phyloP scores from a whole-genome alignment of 345 rosid species.

The Aurinia saxatilis region DNA sequence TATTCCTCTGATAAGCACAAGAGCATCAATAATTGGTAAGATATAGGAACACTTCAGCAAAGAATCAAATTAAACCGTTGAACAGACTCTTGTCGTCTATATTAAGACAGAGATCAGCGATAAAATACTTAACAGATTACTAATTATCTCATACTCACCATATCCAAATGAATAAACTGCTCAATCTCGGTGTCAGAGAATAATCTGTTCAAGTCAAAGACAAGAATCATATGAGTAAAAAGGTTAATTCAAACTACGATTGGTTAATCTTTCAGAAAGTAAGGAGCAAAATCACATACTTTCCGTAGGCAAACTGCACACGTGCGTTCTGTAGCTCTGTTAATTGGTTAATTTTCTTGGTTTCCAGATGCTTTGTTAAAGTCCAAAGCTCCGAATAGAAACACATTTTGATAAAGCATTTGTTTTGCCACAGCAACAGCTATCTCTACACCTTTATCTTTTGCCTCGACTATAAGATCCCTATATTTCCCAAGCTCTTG shows the following conservation, averaged over 20 bases:
- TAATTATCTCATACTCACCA: constrained; percentile 42
- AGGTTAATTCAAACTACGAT: not conserved
- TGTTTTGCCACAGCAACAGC: constrained; percentile 48
- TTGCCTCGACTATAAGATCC: constrained; percentile 52
- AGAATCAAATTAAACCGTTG: no score
- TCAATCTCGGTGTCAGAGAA: constrained; percentile 46
- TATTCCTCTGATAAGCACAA: constrained; percentile 38
- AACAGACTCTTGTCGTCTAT: no score
- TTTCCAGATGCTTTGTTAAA: constrained; percentile 36
- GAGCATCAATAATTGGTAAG: not conserved
- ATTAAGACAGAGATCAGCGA: no score
- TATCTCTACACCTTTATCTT: constrained; percentile 35
- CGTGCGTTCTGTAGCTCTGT: constrained; percentile 51
- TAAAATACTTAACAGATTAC: not conserved
- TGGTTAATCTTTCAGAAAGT: not conserved
- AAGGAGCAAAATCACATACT: constrained; percentile 29
- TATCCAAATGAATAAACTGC: constrained; percentile 60
- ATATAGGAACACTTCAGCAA: not conserved
- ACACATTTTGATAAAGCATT: constrained; percentile 59
- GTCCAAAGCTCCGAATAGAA: constrained; percentile 69
- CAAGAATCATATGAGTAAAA: constrained; percentile 8
- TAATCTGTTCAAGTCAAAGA: constrained; percentile 42
- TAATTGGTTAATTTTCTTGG: constrained; percentile 40
- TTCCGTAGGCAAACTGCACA: constrained; percentile 49
- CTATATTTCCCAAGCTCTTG: constrained; percentile 71